Percentiles rank a stretch among this genome's conserved stretches.
These are phyloP conservation scores for Boletus tomentosulus DNA, from an alignment of 768 basidiomycete species.

Conservation along the genomic window DNA sequence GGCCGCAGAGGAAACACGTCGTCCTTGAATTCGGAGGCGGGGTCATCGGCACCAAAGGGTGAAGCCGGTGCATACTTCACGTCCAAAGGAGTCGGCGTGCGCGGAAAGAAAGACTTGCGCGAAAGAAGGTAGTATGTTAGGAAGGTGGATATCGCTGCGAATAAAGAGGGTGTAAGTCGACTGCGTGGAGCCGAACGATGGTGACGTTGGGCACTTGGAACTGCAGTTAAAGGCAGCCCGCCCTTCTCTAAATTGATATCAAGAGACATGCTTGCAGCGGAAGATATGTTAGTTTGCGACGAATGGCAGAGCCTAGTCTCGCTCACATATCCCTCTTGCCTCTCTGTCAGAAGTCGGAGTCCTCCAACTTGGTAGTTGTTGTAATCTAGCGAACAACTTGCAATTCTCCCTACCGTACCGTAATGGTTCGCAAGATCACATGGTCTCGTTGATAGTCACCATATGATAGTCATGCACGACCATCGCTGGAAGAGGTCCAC, in stretches of 20 bases:
- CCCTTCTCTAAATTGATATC: constrained; percentile 16
- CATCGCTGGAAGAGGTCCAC: no score
- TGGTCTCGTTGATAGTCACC: not conserved
- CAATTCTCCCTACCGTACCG: not conserved
- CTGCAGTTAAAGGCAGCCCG: constrained; percentile 13
- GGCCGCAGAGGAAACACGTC: constrained; percentile 62
- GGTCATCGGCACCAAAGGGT: constrained; percentile 24
- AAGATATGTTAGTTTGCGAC: not conserved
- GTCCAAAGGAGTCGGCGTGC: not conserved
- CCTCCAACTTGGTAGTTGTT: no score
- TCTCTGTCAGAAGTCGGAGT: no score
- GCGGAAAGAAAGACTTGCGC: constrained; percentile 1
- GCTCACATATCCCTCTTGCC: constrained; percentile 1
- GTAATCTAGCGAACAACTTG: no score
- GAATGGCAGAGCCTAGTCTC: not conserved
- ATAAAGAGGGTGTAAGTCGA: constrained; percentile 1
- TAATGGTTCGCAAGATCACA: not conserved
- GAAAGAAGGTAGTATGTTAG: constrained; percentile 20
- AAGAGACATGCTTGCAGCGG: constrained; percentile 7
- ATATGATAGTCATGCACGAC: no score
- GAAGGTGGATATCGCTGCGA: constrained; percentile 14
- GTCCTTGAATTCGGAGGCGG: constrained; percentile 44
- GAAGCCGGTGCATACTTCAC: constrained; percentile 5
- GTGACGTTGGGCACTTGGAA: not conserved
- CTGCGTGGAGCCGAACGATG: not conserved